phyloP scores from a whole-genome alignment of 2,329 filamentous ascomycete genomes.

The Trichoderma arundinaceum region DNA sequence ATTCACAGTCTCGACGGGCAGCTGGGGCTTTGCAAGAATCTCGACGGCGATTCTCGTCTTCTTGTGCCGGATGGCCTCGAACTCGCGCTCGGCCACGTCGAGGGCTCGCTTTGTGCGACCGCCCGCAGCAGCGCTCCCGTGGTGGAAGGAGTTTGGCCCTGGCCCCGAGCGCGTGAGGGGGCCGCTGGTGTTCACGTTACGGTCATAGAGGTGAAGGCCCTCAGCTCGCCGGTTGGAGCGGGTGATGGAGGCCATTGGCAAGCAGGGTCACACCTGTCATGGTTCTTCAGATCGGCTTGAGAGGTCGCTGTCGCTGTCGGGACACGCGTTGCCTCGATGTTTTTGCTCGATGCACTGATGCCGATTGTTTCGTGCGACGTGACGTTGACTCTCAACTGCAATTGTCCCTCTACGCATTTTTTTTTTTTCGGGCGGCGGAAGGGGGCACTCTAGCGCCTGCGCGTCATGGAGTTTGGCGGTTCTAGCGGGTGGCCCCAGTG shows the following conservation, averaged over 20 bases:
- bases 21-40: slow-evolving; percentile 48
- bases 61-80: slow-evolving; percentile 55
- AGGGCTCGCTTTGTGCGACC: slow-evolving; percentile 57
- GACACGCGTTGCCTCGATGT: slow-evolving; percentile 33
- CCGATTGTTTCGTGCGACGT: slow-evolving; percentile 32
- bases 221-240: slow-evolving; percentile 58
- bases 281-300: slow-evolving; percentile 38
- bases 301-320: slow-evolving; percentile 31
- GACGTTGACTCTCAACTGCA: slow-evolving; percentile 22
- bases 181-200: slow-evolving; percentile 39
- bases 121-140: slow-evolving; percentile 39
- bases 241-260: slow-evolving; percentile 59
- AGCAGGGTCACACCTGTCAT: slow-evolving; percentile 46
- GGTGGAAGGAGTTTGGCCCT: slow-evolving; percentile 32
- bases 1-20: slow-evolving; percentile 39
- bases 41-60: slow-evolving; percentile 60
- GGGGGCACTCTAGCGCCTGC: slow-evolving; percentile 29
- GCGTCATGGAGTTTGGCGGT: slow-evolving; percentile 27
- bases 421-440: slow-evolving; percentile 22
- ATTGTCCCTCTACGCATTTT: slow-evolving; percentile 21
- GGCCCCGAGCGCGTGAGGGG: slow-evolving; percentile 37
- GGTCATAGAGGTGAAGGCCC: slow-evolving; percentile 48
- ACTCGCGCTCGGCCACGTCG: slow-evolving; percentile 52
- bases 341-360: slow-evolving; percentile 27
- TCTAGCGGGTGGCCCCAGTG: slow-evolving; percentile 21